Evolutionary conservation across 2,329 filamentous ascomycete species (phyloP).

Genomic region (Ophiostoma pallidulum): DNA sequence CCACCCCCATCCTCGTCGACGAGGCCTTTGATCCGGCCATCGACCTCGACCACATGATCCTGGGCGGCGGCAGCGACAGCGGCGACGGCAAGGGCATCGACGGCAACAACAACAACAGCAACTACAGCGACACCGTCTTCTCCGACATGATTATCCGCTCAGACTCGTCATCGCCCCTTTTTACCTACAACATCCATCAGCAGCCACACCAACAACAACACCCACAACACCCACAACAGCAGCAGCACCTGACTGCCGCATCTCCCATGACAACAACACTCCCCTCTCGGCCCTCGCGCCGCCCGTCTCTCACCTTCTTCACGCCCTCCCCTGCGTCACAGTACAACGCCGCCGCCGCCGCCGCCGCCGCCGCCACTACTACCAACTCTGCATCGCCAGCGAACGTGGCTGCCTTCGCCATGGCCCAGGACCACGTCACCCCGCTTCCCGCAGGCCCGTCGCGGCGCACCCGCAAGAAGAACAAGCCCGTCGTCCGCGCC

Average conservation of each 20-base stretch:
- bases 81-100: not conserved
- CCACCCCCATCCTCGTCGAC: not conserved
- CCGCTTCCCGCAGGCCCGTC: not conserved
- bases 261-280: not conserved
- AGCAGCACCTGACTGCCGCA: not conserved
- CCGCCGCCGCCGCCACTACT: not conserved
- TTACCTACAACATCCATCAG: not conserved
- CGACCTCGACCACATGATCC: not conserved
- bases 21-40: conserved; percentile 4
- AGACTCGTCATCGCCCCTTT: not conserved
- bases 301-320: not conserved
- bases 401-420: no score
- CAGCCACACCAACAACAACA: not conserved
- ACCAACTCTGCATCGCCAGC: no score
- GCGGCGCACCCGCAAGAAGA: conserved; percentile 1
- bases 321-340: not conserved
- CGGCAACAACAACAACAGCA: not conserved
- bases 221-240: not conserved
- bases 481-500: conserved; percentile 7
- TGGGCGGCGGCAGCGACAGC: not conserved
- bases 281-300: conserved; percentile 1
- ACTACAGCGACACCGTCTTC: not conserved
- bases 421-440: no score
- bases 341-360: no score
- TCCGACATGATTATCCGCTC: not conserved